Base-by-base conservation (phyloP, 495 filamentous ascomycete genomes). In the Pyrenopolyporus hunteri region DNA sequence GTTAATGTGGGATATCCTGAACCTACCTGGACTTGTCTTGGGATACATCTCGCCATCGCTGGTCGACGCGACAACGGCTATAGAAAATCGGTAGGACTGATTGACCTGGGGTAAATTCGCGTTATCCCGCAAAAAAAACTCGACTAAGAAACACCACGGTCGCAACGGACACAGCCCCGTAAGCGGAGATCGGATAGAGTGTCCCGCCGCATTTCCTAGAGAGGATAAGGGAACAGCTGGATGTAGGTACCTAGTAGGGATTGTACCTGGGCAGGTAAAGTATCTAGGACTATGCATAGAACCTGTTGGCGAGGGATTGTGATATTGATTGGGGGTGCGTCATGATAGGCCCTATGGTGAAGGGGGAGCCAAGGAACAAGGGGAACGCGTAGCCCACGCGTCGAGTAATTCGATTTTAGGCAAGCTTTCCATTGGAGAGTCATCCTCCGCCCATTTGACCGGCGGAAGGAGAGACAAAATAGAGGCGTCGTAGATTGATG, bases 171-270 rank as follows among this genome's bases (percentile, higher is more conserved):
- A 51, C 42, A 11, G 17, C 23, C 45, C 43, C 36, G 9, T 36
- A 66, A 46, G 57, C 46, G 63, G 63, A 46, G 57, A 60, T 60
- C 51, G 63, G 63, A 57, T 55, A 52, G 51, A 48, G 26, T 52
- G 47, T 59, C 62, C 62, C 55, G 62, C 44, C 16, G 28, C 17
- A 33, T 56, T 65, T 55, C 62, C 55, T 50, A 52, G 62, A 65
- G 49, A 39, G 36, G 60, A 64, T 2, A 65, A 59, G 58, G 4
- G 26, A 5, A 9, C 4, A 5, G 26, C 5, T 29, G 26, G n/a
- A n/a, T 29, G 9, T 29, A 29, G 26, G 26, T 29, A 29, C 26
- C 26, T 29, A 29, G 20, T 44, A 40, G 9, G 36, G 43, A 16
- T 48, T 42, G 32, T 57, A 57, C 32, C 11, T 36, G 20, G 52